These are phyloP conservation scores for Gnomoniopsis sp. DNA, from an alignment of 2,329 filamentous ascomycete genomes.

Conservation along the genomic window DNA sequence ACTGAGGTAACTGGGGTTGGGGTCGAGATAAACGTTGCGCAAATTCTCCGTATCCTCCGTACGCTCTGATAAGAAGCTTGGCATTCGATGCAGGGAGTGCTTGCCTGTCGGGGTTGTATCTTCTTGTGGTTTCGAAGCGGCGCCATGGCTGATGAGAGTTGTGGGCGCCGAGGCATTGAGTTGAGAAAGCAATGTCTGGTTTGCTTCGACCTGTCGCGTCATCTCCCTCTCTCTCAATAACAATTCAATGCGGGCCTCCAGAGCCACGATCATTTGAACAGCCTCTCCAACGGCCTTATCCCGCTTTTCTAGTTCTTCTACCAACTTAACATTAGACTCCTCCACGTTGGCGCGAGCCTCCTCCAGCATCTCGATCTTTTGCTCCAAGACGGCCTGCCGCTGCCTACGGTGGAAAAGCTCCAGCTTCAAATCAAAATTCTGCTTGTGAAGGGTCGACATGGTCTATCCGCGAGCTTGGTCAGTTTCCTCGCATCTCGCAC, in stretches of 20 bases:
- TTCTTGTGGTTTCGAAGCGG: not conserved
- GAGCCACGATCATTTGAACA: constrained; percentile 62
- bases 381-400: constrained; percentile 57
- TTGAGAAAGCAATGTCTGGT: constrained; percentile 31
- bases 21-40: constrained; percentile 55
- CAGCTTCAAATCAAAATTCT: constrained; percentile 74
- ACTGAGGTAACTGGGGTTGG: constrained; percentile 45
- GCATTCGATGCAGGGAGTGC: constrained; percentile 50
- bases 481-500: not conserved
- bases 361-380: constrained; percentile 53
- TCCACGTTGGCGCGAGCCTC: constrained; percentile 49
- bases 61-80: constrained; percentile 60
- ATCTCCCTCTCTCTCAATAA: constrained; percentile 52
- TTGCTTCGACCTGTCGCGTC: constrained; percentile 46
- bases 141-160: constrained; percentile 23
- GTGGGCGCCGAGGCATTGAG: constrained; percentile 25
- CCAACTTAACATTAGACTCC: constrained; percentile 55
- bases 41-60: constrained; percentile 59
- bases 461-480: constrained; percentile 38
- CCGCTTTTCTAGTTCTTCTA: constrained; percentile 58
- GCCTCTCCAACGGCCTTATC: constrained; percentile 71
- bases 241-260: constrained; percentile 59
- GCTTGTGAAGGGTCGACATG: constrained; percentile 66
- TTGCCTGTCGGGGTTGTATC: constrained; percentile 24
- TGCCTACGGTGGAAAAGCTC: constrained; percentile 69